These are phyloP conservation scores for Fusarium tanahbumbuense DNA, from an alignment of 2,329 filamentous ascomycete genomes.

Conservation along the genomic window DNA sequence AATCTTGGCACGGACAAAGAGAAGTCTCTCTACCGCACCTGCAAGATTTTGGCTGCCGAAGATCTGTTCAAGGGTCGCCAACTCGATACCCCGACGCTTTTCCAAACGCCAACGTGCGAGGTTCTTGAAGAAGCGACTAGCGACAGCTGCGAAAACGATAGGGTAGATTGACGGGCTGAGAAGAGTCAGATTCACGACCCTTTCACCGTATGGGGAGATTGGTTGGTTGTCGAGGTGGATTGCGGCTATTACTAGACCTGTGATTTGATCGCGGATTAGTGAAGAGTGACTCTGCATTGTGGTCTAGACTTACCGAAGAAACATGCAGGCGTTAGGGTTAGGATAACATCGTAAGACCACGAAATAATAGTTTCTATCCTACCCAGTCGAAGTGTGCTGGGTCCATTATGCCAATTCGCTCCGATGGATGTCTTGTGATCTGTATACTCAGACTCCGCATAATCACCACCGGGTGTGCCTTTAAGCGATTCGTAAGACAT, in stretches of 20 bases:
- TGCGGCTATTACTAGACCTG: rapidly evolving
- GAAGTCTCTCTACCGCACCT: neutral
- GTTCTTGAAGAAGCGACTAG: slow-evolving; percentile 17
- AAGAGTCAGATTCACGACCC: neutral
- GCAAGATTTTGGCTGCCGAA: slow-evolving; percentile 31
- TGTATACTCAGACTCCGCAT: too few species aligned
- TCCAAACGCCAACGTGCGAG: slow-evolving; percentile 22
- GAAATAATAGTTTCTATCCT: too few species aligned
- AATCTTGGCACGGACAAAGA: slow-evolving; percentile 9
- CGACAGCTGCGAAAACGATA: slow-evolving; percentile 20
- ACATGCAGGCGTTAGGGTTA: rapidly evolving
- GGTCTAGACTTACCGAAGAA: neutral
- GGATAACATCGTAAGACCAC: too few species aligned
- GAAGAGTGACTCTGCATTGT: rapidly evolving
- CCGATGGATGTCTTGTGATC: too few species aligned
- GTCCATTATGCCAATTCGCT: too few species aligned
- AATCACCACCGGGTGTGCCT: too few species aligned
- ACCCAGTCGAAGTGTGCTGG: too few species aligned
- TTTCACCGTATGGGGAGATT: neutral
- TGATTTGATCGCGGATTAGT: too few species aligned
- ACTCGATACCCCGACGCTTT: neutral
- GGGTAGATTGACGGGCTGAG: slow-evolving; percentile 17
- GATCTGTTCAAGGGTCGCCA: slow-evolving; percentile 19
- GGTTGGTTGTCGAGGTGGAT: rapidly evolving
- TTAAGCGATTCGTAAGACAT: too few species aligned